Evolutionary conservation across 78 protist species (phyloP).

Genomic region (Dictyostelium purpureum): DNA sequence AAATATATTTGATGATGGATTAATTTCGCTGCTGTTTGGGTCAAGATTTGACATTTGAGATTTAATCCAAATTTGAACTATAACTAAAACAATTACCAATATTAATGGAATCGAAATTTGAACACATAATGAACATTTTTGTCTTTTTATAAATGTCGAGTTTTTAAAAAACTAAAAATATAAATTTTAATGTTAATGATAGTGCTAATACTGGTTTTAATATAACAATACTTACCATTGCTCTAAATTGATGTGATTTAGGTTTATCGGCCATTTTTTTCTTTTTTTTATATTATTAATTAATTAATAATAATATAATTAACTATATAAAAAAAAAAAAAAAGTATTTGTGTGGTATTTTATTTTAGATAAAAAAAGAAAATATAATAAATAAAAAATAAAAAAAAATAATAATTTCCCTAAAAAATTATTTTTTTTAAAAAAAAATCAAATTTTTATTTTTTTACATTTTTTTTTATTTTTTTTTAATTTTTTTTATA

Average conservation of each 20-base stretch:
- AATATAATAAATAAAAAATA: too few species aligned
- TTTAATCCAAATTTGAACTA: not conserved
- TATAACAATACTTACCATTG: not conserved
- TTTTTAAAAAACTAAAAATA: slow-evolving; percentile 41
- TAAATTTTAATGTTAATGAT: not conserved
- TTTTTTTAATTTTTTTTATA: too few species aligned
- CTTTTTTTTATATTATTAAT: not conserved
- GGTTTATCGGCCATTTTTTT: not conserved
- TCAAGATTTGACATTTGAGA: too few species aligned
- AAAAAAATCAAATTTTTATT: too few species aligned
- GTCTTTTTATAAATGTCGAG: slow-evolving; percentile 67
- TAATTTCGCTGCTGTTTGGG: too few species aligned
- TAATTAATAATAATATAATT: not conserved
- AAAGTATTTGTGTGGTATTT: too few species aligned
- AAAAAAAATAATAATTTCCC: too few species aligned
- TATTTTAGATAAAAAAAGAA: too few species aligned
- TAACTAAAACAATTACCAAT: slow-evolving; percentile 13
- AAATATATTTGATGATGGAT: too few species aligned
- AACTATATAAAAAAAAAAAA: not conserved
- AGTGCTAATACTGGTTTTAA: not conserved
- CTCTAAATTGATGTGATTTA: slow-evolving; percentile 15
- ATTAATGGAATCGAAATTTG: slow-evolving; percentile 48
- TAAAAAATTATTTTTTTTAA: too few species aligned
- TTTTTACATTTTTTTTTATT: too few species aligned
- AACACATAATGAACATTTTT: slow-evolving; percentile 43